Conservation (phyloP, 1,139 yeast genomes). For the Yamadazyma dendronema region DNA sequence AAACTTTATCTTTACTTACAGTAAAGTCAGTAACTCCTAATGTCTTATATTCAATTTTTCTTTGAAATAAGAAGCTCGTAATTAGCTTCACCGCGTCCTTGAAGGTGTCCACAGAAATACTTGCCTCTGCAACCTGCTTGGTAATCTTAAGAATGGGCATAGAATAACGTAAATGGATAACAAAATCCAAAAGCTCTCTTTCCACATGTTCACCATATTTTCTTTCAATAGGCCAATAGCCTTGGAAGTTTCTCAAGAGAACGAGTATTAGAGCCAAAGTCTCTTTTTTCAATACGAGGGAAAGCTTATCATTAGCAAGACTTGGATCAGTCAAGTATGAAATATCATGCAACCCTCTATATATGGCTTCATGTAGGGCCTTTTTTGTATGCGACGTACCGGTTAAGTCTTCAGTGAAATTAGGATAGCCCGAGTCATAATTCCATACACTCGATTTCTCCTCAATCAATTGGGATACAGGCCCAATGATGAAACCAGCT, state of each 20-base stretch:
- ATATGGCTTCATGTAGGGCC: slow-evolving; percentile 31
- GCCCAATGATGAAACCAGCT: slow-evolving; percentile 44
- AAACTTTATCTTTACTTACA: slow-evolving; percentile 49
- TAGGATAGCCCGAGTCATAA: slow-evolving; percentile 28
- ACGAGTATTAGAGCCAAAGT: slow-evolving; percentile 39
- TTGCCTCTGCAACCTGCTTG: slow-evolving; percentile 39
- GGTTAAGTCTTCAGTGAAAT: slow-evolving; percentile 24
- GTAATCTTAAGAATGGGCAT: slow-evolving; percentile 47
- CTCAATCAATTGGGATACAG: slow-evolving; percentile 47
- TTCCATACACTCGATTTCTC: slow-evolving; percentile 30
- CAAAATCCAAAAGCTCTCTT: slow-evolving; percentile 49
- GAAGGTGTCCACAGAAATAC: slow-evolving; percentile 19
- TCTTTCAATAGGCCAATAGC: slow-evolving; percentile 53
- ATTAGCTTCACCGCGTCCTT: slow-evolving; percentile 21
- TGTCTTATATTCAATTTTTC: slow-evolving; percentile 25
- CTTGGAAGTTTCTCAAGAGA: slow-evolving; percentile 53
- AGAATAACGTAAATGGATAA: slow-evolving; percentile 48
- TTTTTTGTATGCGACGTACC: slow-evolving; percentile 18
- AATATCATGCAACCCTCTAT: slow-evolving; percentile 40
- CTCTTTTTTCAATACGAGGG: slow-evolving; percentile 23
- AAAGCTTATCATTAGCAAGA: slow-evolving; percentile 20
- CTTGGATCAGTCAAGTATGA: slow-evolving; percentile 42
- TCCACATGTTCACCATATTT: slow-evolving; percentile 71
- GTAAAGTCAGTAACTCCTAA: slow-evolving; percentile 39
- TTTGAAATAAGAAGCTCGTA: slow-evolving; percentile 17